Evolutionary conservation across 2,329 filamentous ascomycete genomes (phyloP), one percentile per base, ranked within the genome.

Genomic region (Juglanconis sp.): DNA sequence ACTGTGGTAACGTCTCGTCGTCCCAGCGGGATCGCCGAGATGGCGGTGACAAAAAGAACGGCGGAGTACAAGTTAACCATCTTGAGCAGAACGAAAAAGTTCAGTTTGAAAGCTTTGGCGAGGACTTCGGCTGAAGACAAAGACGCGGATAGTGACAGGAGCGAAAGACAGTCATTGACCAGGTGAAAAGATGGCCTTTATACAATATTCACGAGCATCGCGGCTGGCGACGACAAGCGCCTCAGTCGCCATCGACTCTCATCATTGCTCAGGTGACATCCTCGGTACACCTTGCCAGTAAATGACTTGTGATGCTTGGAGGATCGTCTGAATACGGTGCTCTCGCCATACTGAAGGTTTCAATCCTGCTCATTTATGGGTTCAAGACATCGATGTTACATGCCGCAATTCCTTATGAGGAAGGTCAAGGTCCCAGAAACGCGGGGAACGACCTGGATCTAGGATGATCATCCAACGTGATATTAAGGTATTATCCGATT

Each of bases 11-110:
- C 13, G 47, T 59, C 56, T 31, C 56, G 49, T 5, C 42, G 51
- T 42, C 52, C 17, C 40, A 53, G 8, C 31, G 56, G 56, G 50
- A 2, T 35, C 17, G 56, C 56, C 49, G 56, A 47, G 50, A 59
- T 46, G 42, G 56, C 50, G 32, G 56, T 59, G 42, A 42, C 50
- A 11, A 59, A 54, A 42, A 59, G 17, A 46, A 53, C 30, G 4
- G 53, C 5, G 13, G 56, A 59, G 42, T 34, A 42, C 38, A 53
- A 49, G 36, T 59, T 58, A 15, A 53, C 50, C 56, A 59, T 59
- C 38, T 53, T 59, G 56, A 42, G 10, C 38, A 5, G 10, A 42
- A 42, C 11, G 38, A 13, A 17, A 24, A 24, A 24, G 24, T 24
- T 24, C 24, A 24, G 24, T 24, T 24, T 24, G 24, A 24, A 24